phyloP scores from a whole-genome alignment of 2,329 filamentous ascomycete species.

The Hypoxylon sp. region DNA sequence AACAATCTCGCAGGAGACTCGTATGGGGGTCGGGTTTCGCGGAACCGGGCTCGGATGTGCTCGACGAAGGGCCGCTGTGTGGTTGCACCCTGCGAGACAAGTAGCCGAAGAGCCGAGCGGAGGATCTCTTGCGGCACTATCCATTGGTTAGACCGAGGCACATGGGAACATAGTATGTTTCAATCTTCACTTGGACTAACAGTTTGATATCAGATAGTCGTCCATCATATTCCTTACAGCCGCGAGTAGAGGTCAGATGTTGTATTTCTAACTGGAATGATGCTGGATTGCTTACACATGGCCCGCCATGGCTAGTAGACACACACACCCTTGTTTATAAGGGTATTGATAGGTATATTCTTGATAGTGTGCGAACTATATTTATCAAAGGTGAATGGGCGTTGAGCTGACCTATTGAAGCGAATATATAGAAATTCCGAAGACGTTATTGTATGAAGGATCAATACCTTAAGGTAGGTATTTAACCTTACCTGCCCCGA shows the following conservation, averaged over 20 bases:
- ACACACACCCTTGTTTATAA: too few species aligned
- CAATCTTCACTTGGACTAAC: too few species aligned
- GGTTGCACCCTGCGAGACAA: conserved; percentile 45
- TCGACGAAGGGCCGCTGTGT: conserved; percentile 48
- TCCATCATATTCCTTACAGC: conserved; percentile 52
- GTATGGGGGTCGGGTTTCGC: conserved; percentile 37
- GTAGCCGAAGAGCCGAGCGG: conserved; percentile 46
- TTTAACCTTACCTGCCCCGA: not conserved
- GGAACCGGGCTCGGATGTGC: conserved; percentile 45
- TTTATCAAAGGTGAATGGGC: too few species aligned
- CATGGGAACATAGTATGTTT: too few species aligned
- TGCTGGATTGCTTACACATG: conserved; percentile 39
- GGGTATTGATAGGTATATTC: too few species aligned
- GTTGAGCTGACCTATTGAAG: too few species aligned
- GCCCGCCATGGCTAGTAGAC: conserved; percentile 38
- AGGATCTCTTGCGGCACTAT: conserved; percentile 46
- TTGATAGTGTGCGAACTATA: too few species aligned
- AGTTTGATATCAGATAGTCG: conserved; percentile 51
- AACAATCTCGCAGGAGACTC: conserved; percentile 40
- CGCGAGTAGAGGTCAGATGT: not conserved
- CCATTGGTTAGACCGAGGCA: conserved; percentile 5
- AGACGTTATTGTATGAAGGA: not conserved
- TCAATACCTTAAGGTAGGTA: too few species aligned
- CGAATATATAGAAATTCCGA: too few species aligned
- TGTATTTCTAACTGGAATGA: not conserved